A percentile compares a stretch with the other conserved stretches of the same genome.
These are phyloP conservation scores for Aspergillus nidulans DNA, from an alignment of 495 filamentous ascomycete genomes.

Conservation along the genomic window DNA sequence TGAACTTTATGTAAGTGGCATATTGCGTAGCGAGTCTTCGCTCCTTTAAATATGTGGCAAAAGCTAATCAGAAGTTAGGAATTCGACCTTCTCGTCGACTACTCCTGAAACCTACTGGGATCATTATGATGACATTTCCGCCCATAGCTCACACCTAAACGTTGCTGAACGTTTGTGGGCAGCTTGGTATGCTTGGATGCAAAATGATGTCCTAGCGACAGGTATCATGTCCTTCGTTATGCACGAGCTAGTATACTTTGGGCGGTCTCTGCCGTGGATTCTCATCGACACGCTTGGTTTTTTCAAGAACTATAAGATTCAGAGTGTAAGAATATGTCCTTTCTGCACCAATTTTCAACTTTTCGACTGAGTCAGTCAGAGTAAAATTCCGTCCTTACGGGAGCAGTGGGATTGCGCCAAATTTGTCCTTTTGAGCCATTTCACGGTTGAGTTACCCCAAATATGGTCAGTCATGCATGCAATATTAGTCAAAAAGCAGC, in stretches of 20 bases:
- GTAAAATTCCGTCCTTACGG: conserved; percentile 80
- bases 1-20: conserved; percentile 1
- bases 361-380: conserved; percentile 37
- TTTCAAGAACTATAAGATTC: conserved; percentile 91
- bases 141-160: conserved; percentile 85
- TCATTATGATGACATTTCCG: conserved; percentile 81
- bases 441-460: conserved; percentile 95
- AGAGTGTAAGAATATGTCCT: conserved; percentile 56
- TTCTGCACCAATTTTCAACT: background rate
- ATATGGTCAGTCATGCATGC: conserved; percentile 63
- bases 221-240: conserved; percentile 95
- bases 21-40: background rate
- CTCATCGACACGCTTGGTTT: conserved; percentile 83
- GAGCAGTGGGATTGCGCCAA: conserved; percentile 94
- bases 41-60: background rate
- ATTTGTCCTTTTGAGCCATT: conserved; percentile 86
- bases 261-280: conserved; percentile 87
- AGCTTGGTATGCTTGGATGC: conserved; percentile 98
- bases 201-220: conserved; percentile 91
- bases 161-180: conserved; percentile 82
- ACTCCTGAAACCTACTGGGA: conserved; percentile 64
- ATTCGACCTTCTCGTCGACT: conserved; percentile 50
- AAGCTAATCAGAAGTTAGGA: conserved; percentile 35
- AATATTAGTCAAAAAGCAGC: background rate
- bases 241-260: conserved; percentile 94